Percentiles rank a stretch among this genome's conserved stretches.
phyloP scores from a whole-genome alignment of 495 filamentous ascomycete genomes.

The Aspergillus wentii region DNA sequence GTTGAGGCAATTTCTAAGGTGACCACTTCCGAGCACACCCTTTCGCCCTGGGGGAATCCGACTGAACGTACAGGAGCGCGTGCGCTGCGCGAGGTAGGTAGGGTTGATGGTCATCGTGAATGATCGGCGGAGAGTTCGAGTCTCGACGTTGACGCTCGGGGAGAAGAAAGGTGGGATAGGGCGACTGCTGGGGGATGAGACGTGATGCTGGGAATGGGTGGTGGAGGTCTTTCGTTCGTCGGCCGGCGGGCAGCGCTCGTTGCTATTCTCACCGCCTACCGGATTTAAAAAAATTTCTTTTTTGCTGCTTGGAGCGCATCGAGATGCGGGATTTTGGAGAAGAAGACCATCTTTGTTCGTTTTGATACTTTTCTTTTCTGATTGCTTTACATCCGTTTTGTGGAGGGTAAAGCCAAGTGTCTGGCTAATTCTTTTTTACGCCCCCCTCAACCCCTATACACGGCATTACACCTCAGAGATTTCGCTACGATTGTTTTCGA shows the following conservation, averaged over 20 bases:
- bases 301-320: too few relatives aligned
- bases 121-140: conserved; percentile 3
- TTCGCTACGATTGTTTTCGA: neutral
- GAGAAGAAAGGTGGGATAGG: conserved; percentile 10
- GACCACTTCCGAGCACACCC: too few relatives aligned
- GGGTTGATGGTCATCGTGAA: conserved; percentile 75
- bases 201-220: conserved; percentile 18
- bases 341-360: too few relatives aligned
- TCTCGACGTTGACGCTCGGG: conserved; percentile 17
- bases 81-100: conserved; percentile 85
- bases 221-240: conserved; percentile 27
- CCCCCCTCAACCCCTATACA: neutral
- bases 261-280: conserved; percentile 51
- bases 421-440: too few relatives aligned
- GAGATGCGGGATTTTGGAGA: too few relatives aligned
- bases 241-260: conserved; percentile 13
- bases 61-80: conserved; percentile 74
- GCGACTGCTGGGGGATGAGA: conserved; percentile 14
- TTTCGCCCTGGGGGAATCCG: conserved; percentile 2
- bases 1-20: conserved; percentile 22
- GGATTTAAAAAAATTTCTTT: conserved; percentile 40
- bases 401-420: too few relatives aligned
- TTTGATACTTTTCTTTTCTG: too few relatives aligned
- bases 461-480: neutral
- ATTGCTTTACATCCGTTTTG: too few relatives aligned